phyloP scores from a whole-genome alignment of 495 filamentous ascomycete genomes.

The Xylaria flabelliformis region DNA sequence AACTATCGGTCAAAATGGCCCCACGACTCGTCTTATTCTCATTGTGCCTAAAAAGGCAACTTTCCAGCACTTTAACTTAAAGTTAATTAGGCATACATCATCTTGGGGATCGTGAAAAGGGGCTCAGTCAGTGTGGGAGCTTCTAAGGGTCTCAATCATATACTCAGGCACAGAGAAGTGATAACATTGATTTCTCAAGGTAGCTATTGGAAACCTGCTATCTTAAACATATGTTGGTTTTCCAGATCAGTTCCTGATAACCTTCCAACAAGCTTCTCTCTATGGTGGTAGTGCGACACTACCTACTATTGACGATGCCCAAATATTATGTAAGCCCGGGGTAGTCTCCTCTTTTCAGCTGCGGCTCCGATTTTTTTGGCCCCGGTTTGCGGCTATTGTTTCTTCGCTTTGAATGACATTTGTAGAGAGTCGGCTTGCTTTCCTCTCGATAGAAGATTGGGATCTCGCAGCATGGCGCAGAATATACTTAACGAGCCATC shows the following conservation, averaged over 20 bases:
- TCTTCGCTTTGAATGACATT: background rate
- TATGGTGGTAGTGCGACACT: background rate
- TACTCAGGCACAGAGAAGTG: too few relatives aligned
- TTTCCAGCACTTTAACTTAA: too few relatives aligned
- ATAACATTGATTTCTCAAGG: too few relatives aligned
- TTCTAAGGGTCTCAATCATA: background rate
- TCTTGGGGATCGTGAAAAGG: background rate
- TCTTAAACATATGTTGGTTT: background rate
- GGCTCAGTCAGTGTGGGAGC: background rate
- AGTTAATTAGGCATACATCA: background rate
- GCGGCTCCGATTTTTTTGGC: background rate
- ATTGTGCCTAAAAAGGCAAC: too few relatives aligned
- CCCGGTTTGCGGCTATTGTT: background rate
- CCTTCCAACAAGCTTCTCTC: background rate
- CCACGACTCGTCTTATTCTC: too few relatives aligned
- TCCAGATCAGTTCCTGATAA: background rate
- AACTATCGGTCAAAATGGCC: too few relatives aligned
- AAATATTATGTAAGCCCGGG: background rate
- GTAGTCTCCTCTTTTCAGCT: conserved; percentile 2
- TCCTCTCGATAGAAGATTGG: background rate
- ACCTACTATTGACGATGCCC: background rate
- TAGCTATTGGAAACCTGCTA: background rate
- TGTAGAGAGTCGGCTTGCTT: background rate
- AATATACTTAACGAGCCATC: background rate
- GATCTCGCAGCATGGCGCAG: background rate